Evolutionary conservation across 768 basidiomycete genomes (phyloP).

Genomic region (Suillus brevipes): DNA sequence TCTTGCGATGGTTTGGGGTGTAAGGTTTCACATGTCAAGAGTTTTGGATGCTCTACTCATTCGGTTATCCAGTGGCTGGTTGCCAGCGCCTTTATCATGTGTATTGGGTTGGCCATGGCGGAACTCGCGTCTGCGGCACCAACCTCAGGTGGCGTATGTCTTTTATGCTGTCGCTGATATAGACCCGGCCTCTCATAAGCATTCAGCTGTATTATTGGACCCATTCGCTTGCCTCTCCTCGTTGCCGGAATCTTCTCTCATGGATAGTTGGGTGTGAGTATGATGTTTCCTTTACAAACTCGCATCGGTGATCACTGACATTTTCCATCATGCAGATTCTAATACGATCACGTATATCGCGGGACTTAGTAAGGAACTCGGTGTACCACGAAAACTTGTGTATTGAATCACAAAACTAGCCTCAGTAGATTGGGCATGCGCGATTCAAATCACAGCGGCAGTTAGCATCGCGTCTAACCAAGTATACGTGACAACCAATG

Average conservation of each 20-base stretch:
- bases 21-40: neutral
- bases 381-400: neutral
- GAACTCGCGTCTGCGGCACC: constrained; percentile 72
- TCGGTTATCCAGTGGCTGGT: constrained; percentile 54
- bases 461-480: constrained; percentile 42
- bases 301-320: neutral
- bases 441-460: constrained; percentile 57
- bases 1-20: constrained; percentile 17
- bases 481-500: constrained; percentile 44
- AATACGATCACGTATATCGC: constrained; percentile 55
- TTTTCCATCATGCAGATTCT: constrained; percentile 33
- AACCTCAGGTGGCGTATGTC: constrained; percentile 65
- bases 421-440: constrained; percentile 62
- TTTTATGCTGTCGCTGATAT: neutral
- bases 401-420: constrained; percentile 33
- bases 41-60: neutral
- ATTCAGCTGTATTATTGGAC: constrained; percentile 54
- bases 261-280: constrained; percentile 56
- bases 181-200: neutral
- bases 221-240: constrained; percentile 41
- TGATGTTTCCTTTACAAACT: neutral
- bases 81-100: constrained; percentile 60
- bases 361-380: constrained; percentile 16
- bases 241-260: constrained; percentile 46
- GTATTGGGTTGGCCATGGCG: constrained; percentile 66